A percentile compares a stretch with the other conserved stretches of the same genome.
Evolutionary conservation across 495 filamentous ascomycete species (phyloP).

Genomic region (Neurospora sp.): DNA sequence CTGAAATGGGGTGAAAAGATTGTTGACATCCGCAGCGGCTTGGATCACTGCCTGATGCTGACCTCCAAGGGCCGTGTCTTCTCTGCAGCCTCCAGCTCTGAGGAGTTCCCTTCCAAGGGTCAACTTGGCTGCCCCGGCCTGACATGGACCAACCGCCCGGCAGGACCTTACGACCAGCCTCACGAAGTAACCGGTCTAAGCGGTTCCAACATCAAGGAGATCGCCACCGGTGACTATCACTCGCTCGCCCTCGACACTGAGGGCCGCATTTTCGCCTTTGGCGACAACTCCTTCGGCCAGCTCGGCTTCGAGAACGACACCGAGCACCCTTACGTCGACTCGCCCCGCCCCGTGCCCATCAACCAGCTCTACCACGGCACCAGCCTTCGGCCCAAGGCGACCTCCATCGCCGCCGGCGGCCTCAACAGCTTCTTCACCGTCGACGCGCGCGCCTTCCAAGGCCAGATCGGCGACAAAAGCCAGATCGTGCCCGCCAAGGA

Average conservation of each 20-base stretch:
- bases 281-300: conserved; percentile 83
- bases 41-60: conserved; percentile 76
- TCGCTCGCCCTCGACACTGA: conserved; percentile 64
- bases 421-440: conserved; percentile 76
- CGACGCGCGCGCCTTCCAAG: conserved; percentile 49
- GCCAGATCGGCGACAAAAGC: neutral
- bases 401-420: conserved; percentile 73
- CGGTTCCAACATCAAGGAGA: conserved; percentile 48
- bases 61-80: conserved; percentile 83
- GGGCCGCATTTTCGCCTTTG: conserved; percentile 77
- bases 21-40: conserved; percentile 58
- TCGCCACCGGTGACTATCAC: conserved; percentile 83
- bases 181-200: conserved; percentile 53
- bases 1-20: conserved; percentile 68
- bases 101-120: conserved; percentile 67
- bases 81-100: conserved; percentile 66
- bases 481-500: conserved; percentile 24
- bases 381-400: conserved; percentile 48
- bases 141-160: conserved; percentile 66
- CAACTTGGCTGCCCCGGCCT: conserved; percentile 81
- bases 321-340: conserved; percentile 51
- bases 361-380: conserved; percentile 60
- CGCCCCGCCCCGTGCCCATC: conserved; percentile 57
- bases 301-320: conserved; percentile 62
- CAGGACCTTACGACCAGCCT: conserved; percentile 66